Base-by-base conservation (phyloP, 2,329 filamentous ascomycete genomes). In the Aspergillus ibericus region DNA sequence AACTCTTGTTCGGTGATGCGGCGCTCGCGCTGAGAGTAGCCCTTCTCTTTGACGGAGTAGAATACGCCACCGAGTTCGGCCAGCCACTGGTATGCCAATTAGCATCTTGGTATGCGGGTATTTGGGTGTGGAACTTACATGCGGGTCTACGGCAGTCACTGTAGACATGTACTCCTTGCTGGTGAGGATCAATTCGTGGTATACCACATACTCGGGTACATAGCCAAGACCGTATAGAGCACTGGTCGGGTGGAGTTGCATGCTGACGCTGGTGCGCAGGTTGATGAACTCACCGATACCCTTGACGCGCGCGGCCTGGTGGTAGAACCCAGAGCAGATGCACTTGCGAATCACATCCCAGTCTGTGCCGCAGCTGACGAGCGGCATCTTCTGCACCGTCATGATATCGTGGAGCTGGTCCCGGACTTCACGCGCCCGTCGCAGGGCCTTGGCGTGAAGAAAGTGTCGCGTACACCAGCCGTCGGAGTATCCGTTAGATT, bases 231-330 rank as follows among this genome's bases (percentile, higher is more conserved):
- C 95, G 72, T 97, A 98, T 0, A 99, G 83, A 1, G 95, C 92
- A 63, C 88, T 93, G 0, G 95, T 99, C 1, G 95, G 95, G 73
- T 99, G 96, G 29, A 99, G 82, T 73, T 96, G 92, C 55, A 99
- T 91, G 1, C 90, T 93, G 3, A 99, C 92, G 69, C 91, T 95
- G 0, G 95, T 99, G 20, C 95, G 89, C 35, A 99, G 82, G 74
- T 99, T 99, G 78, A 96, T 89, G 78, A 98, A 99, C 77, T 99
- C 96, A 67, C 95, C 95, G 15, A 97, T 91, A 2, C 95, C 96
- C 78, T 96, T 96, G 63, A 96, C 92, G 69, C 93, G 92, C 29
- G 95, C 95, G 5, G 95, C 95, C 79, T 99, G 95, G 71, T 98
- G 93, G 78, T 98, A 99, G 80, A 96, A 99, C 12, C 95, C 95